Evolutionary conservation across 1,284 basidiomycete species (phyloP).

Genomic region (Mycena sp.): DNA sequence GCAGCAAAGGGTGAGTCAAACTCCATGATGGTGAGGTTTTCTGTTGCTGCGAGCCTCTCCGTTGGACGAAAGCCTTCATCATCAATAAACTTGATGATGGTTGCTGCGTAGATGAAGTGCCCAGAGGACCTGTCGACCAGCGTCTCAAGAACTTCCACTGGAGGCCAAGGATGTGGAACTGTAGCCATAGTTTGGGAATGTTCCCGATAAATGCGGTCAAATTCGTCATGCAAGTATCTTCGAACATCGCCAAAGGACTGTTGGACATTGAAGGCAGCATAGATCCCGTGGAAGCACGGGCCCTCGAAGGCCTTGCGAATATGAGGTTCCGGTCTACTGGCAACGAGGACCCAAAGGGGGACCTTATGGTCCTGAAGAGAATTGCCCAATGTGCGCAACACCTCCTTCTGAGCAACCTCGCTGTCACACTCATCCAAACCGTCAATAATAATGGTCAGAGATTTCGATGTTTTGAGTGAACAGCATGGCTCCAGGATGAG

Average conservation of each 20-base stretch:
- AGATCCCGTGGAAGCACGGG: not conserved
- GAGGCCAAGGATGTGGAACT: constrained; percentile 10
- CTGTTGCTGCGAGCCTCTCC: too few species aligned
- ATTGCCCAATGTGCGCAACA: not conserved
- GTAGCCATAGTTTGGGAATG: not conserved
- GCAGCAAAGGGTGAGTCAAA: not conserved
- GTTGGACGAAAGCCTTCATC: constrained; percentile 5
- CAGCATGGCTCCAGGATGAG: not conserved
- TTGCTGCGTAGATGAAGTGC: constrained; percentile 18
- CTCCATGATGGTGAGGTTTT: too few species aligned
- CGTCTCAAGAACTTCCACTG: not conserved
- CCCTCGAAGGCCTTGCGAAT: constrained; percentile 6
- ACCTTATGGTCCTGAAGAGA: not conserved
- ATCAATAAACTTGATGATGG: constrained; percentile 13
- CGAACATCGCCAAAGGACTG: constrained; percentile 6
- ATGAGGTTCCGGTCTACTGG: constrained; percentile 9
- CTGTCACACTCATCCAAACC: constrained; percentile 5
- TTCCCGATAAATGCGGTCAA: not conserved
- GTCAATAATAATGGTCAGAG: not conserved
- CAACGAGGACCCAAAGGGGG: not conserved
- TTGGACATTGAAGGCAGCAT: too few species aligned
- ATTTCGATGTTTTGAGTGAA: not conserved
- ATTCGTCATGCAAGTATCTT: constrained; percentile 1
- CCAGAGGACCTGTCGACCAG: constrained; percentile 22
- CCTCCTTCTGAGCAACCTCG: not conserved